phyloP scores from a whole-genome alignment of 805 yeast species.

The Candida ovalis region DNA sequence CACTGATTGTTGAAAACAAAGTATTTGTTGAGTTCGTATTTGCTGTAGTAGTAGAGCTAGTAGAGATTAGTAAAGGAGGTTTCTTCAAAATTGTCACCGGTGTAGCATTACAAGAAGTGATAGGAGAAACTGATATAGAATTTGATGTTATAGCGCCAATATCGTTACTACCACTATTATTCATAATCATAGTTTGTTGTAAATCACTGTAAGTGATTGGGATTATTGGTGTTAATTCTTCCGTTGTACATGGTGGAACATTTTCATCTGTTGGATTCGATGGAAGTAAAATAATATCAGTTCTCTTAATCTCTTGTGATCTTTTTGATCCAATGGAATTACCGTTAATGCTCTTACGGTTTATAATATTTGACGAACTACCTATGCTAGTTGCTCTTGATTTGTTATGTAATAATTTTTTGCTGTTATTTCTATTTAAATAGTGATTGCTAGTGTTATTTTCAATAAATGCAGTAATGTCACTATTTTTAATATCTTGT shows the following conservation, averaged over 20 bases:
- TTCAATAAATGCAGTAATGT: not conserved
- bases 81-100: slow-evolving; percentile 11
- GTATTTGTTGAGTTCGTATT: slow-evolving; percentile 4
- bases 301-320: not conserved
- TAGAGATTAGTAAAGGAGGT: not conserved
- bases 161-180: not conserved
- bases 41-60: slow-evolving; percentile 10
- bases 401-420: not conserved
- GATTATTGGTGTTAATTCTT: slow-evolving; percentile 25
- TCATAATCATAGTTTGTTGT: slow-evolving; percentile 4
- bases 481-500: not conserved
- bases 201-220: slow-evolving; percentile 12
- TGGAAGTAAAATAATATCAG: slow-evolving; percentile 26
- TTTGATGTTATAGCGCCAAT: not conserved
- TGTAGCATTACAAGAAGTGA: slow-evolving; percentile 1
- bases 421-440: not conserved
- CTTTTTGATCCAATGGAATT: not conserved
- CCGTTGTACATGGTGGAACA: slow-evolving; percentile 27
- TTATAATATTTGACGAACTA: not conserved
- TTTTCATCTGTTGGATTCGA: slow-evolving; percentile 25
- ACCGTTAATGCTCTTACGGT: not conserved
- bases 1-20: slow-evolving; percentile 3
- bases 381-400: not conserved
- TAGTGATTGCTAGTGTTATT: not conserved
- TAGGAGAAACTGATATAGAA: slow-evolving; percentile 4